Conservation (phyloP, 2,329 filamentous ascomycete species). For the Diaporthe ilicicola region DNA sequence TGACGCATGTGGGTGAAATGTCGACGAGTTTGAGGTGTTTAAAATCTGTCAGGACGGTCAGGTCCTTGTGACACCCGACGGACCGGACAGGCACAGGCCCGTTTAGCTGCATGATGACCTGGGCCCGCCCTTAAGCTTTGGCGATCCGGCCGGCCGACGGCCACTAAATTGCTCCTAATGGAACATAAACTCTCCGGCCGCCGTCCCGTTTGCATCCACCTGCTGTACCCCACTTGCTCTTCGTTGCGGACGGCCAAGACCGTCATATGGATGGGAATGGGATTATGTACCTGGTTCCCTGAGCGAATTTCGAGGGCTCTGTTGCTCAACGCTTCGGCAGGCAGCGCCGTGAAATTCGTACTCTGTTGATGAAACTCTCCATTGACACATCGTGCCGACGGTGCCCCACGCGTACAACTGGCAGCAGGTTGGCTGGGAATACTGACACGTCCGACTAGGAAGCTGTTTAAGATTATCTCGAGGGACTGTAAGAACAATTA, state of each 20-base stretch:
- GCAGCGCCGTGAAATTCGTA: too few species aligned
- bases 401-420: too few species aligned
- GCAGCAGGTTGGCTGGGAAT: too few species aligned
- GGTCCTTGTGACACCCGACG: not conserved
- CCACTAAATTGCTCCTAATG: not conserved
- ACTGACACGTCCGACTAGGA: too few species aligned
- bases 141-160: slow-evolving; percentile 3
- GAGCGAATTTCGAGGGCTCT: not conserved
- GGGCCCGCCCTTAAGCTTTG: not conserved
- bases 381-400: too few species aligned
- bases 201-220: not conserved
- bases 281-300: not conserved
- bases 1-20: not conserved
- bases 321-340: too few species aligned
- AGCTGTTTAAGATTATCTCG: too few species aligned
- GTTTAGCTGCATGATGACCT: not conserved
- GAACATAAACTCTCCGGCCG: not conserved
- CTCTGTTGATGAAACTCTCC: too few species aligned
- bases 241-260: not conserved
- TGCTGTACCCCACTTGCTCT: not conserved
- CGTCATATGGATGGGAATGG: not conserved
- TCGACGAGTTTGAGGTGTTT: not conserved
- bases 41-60: not conserved
- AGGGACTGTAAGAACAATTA: too few species aligned
- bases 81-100: not conserved